Evolutionary conservation across 2,329 filamentous ascomycete genomes (phyloP).

Genomic region (Paracoccidioides brasiliensis): DNA sequence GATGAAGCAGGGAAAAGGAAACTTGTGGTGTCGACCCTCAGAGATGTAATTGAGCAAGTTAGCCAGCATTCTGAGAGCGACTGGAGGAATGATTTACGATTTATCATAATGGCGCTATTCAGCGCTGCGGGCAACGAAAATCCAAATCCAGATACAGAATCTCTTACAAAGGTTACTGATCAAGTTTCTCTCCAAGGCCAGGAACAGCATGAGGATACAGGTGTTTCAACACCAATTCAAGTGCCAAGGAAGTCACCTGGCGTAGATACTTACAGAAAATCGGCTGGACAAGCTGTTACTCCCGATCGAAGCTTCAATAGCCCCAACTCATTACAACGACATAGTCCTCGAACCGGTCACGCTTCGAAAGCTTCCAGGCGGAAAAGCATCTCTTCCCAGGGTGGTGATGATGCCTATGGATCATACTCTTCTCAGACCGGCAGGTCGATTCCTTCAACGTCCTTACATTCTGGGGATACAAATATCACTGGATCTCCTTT

Average conservation of each 20-base stretch:
- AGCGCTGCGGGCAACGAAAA: background rate
- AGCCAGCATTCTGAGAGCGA: background rate
- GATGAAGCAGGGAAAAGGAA: background rate
- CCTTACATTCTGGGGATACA: slow-evolving; percentile 18
- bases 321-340: slow-evolving; percentile 18
- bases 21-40: background rate
- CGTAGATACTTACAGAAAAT: background rate
- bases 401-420: slow-evolving; percentile 13
- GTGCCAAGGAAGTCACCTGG: slow-evolving; percentile 1
- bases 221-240: background rate
- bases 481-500: slow-evolving; percentile 39
- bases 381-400: slow-evolving; percentile 17
- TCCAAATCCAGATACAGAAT: background rate
- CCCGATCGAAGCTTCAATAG: background rate
- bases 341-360: slow-evolving; percentile 20
- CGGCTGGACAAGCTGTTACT: background rate
- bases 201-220: background rate
- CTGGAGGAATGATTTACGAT: background rate
- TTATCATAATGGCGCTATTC: background rate
- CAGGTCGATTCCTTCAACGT: slow-evolving; percentile 13
- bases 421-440: slow-evolving; percentile 13
- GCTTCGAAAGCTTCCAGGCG: slow-evolving; percentile 18
- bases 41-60: background rate
- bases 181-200: background rate
- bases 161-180: background rate